Evolutionary conservation across 2,329 filamentous ascomycete genomes (phyloP).

Genomic region (Parasarocladium wereldwijsianum): DNA sequence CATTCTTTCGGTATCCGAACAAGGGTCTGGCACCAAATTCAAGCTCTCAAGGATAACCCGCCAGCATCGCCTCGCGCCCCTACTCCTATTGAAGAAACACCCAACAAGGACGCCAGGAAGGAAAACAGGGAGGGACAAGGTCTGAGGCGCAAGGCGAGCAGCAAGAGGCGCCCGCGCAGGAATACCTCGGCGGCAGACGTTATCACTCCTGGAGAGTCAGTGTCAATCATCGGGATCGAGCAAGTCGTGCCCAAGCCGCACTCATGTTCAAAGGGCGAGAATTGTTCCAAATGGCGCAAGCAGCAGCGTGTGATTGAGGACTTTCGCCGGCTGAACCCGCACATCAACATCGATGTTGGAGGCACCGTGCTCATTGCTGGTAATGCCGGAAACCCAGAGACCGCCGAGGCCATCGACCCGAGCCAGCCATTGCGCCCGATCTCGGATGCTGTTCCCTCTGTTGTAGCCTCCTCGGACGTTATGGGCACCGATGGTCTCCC

Average conservation of each 20-base stretch:
- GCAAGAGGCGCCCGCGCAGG: constrained; percentile 22
- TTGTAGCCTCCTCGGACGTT: constrained; percentile 83
- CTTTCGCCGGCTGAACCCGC: constrained; percentile 62
- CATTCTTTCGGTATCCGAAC: constrained; percentile 69
- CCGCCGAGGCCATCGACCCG: constrained; percentile 40
- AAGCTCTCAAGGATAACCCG: constrained; percentile 45
- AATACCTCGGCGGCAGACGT: constrained; percentile 40
- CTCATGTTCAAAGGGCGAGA: constrained; percentile 72
- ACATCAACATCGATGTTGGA: constrained; percentile 31
- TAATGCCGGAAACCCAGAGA: constrained; percentile 63
- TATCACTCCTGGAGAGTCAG: constrained; percentile 67
- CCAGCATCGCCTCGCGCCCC: constrained; percentile 35
- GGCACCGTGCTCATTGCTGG: constrained; percentile 65
- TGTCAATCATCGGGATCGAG: constrained; percentile 86
- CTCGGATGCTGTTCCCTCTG: constrained; percentile 64
- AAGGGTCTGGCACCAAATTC: constrained; percentile 67
- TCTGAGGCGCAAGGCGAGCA: constrained; percentile 18
- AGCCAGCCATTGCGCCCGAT: constrained; percentile 46
- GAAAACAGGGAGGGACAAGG: constrained; percentile 19
- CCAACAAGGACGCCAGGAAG: constrained; percentile 32
- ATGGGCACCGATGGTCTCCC: constrained; percentile 55
- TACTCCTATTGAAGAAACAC: constrained; percentile 47
- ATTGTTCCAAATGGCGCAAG: constrained; percentile 68
- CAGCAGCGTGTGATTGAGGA: constrained; percentile 65
- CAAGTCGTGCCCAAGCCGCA: constrained; percentile 76